phyloP scores from a whole-genome alignment of 2,329 filamentous ascomycete genomes.

The Colletotrichum filicis region DNA sequence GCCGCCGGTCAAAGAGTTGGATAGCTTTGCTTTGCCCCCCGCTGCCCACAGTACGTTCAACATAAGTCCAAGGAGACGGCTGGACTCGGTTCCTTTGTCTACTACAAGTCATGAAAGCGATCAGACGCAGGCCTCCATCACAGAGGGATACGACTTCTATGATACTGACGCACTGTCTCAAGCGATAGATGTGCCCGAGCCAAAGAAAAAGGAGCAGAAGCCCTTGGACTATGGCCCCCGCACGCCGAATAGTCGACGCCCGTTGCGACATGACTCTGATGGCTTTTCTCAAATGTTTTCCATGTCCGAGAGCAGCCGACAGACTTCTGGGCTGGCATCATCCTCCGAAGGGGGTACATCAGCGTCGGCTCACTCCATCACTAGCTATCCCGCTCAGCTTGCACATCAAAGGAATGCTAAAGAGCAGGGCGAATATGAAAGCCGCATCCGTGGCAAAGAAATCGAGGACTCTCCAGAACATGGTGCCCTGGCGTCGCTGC shows the following conservation, averaged over 20 bases:
- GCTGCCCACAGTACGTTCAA: conserved; percentile 51
- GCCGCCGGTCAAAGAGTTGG: conserved; percentile 61
- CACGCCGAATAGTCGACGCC: conserved; percentile 45
- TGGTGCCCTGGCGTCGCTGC: conserved; percentile 4
- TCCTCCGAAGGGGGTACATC: conserved; percentile 45
- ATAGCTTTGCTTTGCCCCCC: conserved; percentile 62
- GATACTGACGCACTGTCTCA: conserved; percentile 64
- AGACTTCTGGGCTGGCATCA: conserved; percentile 48
- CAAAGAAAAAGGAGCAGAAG: conserved; percentile 49
- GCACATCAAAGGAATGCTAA: conserved; percentile 34
- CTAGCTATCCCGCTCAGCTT: conserved; percentile 35
- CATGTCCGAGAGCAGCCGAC: conserved; percentile 61
- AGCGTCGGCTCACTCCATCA: conserved; percentile 6
- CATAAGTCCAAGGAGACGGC: conserved; percentile 53
- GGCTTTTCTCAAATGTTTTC: conserved; percentile 70
- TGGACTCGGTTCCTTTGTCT: conserved; percentile 63
- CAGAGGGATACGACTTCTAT: conserved; percentile 75
- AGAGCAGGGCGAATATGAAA: conserved; percentile 54
- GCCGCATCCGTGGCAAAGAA: conserved; percentile 56
- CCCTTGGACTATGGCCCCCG: conserved; percentile 47
- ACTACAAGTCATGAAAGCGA: conserved; percentile 62
- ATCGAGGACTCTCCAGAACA: conserved; percentile 41
- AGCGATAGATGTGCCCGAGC: conserved; percentile 63
- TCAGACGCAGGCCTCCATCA: conserved; percentile 59
- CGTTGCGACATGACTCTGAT: conserved; percentile 64